Conservation (phyloP, 1,139 yeast genomes). For the Kluyveromyces sp. region DNA sequence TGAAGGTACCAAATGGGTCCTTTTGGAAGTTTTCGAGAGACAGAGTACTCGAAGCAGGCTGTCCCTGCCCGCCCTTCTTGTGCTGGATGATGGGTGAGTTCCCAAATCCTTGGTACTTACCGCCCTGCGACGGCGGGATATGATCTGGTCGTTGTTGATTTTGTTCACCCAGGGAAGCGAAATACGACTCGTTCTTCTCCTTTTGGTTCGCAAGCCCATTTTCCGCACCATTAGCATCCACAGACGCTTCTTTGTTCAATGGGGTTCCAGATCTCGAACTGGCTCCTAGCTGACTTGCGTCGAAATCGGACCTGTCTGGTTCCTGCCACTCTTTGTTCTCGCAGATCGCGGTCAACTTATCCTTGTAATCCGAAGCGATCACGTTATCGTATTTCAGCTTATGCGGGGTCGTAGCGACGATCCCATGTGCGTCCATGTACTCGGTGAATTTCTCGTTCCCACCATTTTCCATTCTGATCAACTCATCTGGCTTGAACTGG, state of each 20-base stretch:
- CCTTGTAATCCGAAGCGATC: conserved; percentile 92
- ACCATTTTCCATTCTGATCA: conserved; percentile 86
- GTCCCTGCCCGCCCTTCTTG: conserved; percentile 26
- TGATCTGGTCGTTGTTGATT: conserved; percentile 71
- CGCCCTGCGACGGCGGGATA: conserved; percentile 91
- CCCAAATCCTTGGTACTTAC: conserved; percentile 88
- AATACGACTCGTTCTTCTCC: conserved; percentile 68
- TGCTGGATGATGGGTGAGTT: conserved; percentile 45
- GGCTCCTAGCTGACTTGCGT: conserved; percentile 19
- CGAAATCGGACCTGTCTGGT: conserved; percentile 50
- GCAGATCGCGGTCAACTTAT: conserved; percentile 63
- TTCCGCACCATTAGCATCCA: background rate
- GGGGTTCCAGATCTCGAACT: conserved; percentile 9
- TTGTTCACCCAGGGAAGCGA: conserved; percentile 66
- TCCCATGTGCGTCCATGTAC: conserved; percentile 68
- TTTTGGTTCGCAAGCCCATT: conserved; percentile 38
- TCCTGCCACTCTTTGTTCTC: conserved; percentile 69
- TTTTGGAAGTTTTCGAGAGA: conserved; percentile 69
- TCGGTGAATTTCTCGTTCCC: conserved; percentile 75
- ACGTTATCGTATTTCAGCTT: conserved; percentile 75
- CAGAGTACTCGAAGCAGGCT: conserved; percentile 34
- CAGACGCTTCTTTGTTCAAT: conserved; percentile 1
- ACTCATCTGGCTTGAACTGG: conserved; percentile 89
- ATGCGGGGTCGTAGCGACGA: conserved; percentile 58
- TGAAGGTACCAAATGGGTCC: conserved; percentile 83